Evolutionary conservation across 305 asterid genomes (phyloP), one percentile per base, ranked within the genome.

Genomic region (Striga hermonthica): DNA sequence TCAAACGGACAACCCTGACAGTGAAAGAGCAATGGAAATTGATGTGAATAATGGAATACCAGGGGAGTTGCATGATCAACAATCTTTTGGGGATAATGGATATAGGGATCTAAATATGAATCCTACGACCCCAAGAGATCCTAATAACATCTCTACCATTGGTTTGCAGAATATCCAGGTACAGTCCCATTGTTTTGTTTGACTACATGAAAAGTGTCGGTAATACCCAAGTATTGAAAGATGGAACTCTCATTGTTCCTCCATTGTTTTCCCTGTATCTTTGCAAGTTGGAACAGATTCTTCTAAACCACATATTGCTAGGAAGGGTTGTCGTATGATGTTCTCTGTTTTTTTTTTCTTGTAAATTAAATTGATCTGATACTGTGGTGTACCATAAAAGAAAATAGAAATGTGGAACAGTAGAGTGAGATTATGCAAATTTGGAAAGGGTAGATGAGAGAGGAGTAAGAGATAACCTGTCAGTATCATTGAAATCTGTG

Each of bases 151-250:
- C 63, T 78, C 93, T 16, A 69, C 65, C 9, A 78, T 66, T 70
- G 86, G 81, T 72, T 61, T 83, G 74, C 95, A 79, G 81, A 82
- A 81, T 76, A 77, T 93, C 72, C 96, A 88, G 96, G 99, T 87
- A 76, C 56, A 63, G 13, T 34, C 59, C 54, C 7, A 52, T 16
- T 60, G 12, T 67, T 63, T 40, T 28, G 66, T 73, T 54, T 13
- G 35, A 37, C 55, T 5, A 13, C 57, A 36, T 41, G 59, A 54
- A 22, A 9, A 54, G 12, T 54, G 57, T 22, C 10, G 7, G 11
- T 34, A 14, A 49, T 49, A 28, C n/a, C n/a, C n/a, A 22, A 22
- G 31, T 22, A 22, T 22, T 22, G 31, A 22, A 22, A 39, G 9
- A 39, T 39, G 9, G 44, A 39, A 1, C 44, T 39, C 9, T 39